Conservation (phyloP, 768 basidiomycete species). For the Royoungia palumana region DNA sequence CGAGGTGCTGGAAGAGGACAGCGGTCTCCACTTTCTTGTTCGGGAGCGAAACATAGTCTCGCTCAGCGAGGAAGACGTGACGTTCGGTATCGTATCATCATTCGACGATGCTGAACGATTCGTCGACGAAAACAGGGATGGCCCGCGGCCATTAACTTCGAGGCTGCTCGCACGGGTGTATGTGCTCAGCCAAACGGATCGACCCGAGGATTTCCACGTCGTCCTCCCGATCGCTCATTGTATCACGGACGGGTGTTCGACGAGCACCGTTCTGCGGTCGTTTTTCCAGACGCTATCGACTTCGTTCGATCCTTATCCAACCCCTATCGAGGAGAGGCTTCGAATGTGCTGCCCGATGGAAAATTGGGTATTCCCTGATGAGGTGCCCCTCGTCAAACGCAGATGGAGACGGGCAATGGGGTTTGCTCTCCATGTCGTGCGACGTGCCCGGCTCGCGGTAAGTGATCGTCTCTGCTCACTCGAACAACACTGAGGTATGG, state of each 20-base stretch:
- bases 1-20: conserved; percentile 32
- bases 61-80: conserved; percentile 36
- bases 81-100: conserved; percentile 33
- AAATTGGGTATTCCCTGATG: too few species aligned
- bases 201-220: conserved; percentile 36
- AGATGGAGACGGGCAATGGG: too few species aligned
- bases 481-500: too few species aligned
- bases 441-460: too few species aligned
- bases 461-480: too few species aligned
- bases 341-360: too few species aligned
- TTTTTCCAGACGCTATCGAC: too few species aligned
- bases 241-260: conserved; percentile 50
- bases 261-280: conserved; percentile 13
- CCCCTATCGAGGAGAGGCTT: too few species aligned
- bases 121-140: conserved; percentile 32
- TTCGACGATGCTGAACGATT: conserved; percentile 34
- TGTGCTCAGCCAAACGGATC: conserved; percentile 42
- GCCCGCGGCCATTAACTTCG: conserved; percentile 19
- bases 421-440: too few species aligned
- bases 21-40: conserved; percentile 38
- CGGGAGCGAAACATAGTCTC: conserved; percentile 28
- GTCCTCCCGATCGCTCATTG: conserved; percentile 46
- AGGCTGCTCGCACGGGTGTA: conserved; percentile 35
- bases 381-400: too few species aligned
- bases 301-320: too few species aligned